Evolutionary conservation across 2,329 filamentous ascomycete species (phyloP).

Genomic region (Clonostachys byssicola): DNA sequence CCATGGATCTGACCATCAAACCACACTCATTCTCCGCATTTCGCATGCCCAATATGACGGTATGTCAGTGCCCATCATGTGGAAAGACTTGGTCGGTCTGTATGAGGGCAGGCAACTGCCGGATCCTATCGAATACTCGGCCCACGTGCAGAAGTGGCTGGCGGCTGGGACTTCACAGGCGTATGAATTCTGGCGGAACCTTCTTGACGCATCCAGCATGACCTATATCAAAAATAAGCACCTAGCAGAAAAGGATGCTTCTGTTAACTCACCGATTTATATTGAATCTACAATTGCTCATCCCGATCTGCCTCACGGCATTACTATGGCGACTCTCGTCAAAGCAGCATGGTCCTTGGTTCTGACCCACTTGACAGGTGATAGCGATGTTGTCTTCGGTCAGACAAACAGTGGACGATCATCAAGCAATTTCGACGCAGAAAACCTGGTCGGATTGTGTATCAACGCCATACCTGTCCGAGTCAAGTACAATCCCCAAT

Average conservation of each 20-base stretch:
- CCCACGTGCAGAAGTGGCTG: background rate
- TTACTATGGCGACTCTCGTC: constrained; percentile 23
- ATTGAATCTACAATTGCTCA: background rate
- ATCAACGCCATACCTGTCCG: constrained; percentile 34
- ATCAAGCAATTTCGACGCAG: constrained; percentile 21
- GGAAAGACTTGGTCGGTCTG: constrained; percentile 25
- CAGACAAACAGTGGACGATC: constrained; percentile 32
- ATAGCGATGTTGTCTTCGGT: constrained; percentile 32
- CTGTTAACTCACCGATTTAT: background rate
- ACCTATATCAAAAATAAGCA: constrained; percentile 10
- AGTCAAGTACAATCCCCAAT: constrained; percentile 17
- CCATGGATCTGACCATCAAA: constrained; percentile 8
- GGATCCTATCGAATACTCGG: constrained; percentile 14
- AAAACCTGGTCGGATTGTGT: constrained; percentile 28
- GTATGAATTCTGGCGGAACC: constrained; percentile 33
- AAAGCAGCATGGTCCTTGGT: constrained; percentile 34
- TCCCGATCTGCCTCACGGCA: constrained; percentile 3
- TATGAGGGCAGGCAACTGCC: constrained; percentile 20
- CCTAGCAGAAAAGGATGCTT: background rate
- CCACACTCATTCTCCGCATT: constrained; percentile 16
- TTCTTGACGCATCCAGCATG: constrained; percentile 28
- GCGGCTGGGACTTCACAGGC: no score
- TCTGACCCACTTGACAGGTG: constrained; percentile 24
- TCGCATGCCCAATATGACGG: constrained; percentile 46
- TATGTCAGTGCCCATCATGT: constrained; percentile 32